A percentile compares a stretch with the other conserved stretches of the same genome.
Conservation (phyloP, 371 early-diverging fungal genomes). For the Actinomortierella wolfii region DNA sequence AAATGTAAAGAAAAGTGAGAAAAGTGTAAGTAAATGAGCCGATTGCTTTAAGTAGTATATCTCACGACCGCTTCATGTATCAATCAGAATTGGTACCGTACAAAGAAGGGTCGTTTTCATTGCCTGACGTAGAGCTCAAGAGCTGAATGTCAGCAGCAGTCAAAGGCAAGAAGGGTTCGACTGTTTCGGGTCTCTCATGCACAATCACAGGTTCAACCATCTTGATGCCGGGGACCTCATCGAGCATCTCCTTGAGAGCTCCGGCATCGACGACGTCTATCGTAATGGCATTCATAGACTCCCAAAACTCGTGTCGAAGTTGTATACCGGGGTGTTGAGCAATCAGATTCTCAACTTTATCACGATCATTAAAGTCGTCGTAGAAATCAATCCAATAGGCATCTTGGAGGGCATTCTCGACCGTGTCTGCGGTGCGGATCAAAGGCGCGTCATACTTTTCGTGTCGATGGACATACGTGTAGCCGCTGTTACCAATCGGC, state of each 20-base stretch:
- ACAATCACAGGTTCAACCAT: constrained; percentile 28
- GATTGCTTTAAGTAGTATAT: too few species aligned
- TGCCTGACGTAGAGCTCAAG: too few species aligned
- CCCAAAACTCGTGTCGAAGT: constrained; percentile 40
- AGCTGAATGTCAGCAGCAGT: too few species aligned
- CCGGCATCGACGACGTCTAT: constrained; percentile 18
- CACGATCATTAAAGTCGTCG: constrained; percentile 24
- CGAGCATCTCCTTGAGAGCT: constrained; percentile 23
- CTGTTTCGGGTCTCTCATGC: too few species aligned
- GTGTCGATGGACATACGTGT: constrained; percentile 10
- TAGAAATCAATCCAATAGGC: constrained; percentile 46
- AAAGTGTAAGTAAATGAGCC: too few species aligned
- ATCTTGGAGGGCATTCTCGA: constrained; percentile 30
- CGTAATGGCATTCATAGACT: constrained; percentile 25
- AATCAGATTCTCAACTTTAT: constrained; percentile 17
- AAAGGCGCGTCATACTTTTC: constrained; percentile 27
- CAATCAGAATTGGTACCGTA: too few species aligned
- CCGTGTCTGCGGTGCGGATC: constrained; percentile 14
- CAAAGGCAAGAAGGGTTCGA: too few species aligned
- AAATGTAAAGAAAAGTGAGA: background rate
- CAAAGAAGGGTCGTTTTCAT: too few species aligned
- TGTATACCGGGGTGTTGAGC: constrained; percentile 25
- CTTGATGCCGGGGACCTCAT: constrained; percentile 25
- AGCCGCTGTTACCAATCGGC: too few species aligned
- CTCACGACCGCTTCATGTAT: too few species aligned